A percentile compares a stretch with the other conserved stretches of the same genome.
Evolutionary conservation across 2,329 filamentous ascomycete genomes (phyloP).

Genomic region (Raffaelea deltoideospora): DNA sequence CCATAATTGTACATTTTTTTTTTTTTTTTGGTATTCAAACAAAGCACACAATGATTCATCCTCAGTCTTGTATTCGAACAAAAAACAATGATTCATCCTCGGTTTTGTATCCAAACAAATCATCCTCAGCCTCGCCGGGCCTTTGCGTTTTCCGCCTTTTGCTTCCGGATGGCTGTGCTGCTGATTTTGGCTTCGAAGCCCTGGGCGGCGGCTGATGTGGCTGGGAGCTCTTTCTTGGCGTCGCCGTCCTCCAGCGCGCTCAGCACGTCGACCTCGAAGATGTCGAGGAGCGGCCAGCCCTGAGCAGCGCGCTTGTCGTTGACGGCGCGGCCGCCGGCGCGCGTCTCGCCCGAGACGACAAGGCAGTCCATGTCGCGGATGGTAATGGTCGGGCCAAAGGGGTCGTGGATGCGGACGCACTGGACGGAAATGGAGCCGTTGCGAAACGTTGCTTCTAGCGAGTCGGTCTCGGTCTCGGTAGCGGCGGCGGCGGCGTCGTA

Average conservation of each 20-base stretch:
- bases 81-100: no score
- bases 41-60: no score
- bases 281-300: conserved; percentile 60
- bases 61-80: no score
- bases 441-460: conserved; percentile 42
- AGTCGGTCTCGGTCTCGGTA: conserved; percentile 22
- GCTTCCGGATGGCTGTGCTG: conserved; percentile 66
- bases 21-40: no score
- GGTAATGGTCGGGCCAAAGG: conserved; percentile 81
- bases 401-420: conserved; percentile 74
- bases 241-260: conserved; percentile 46
- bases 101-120: no score
- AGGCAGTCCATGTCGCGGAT: conserved; percentile 64
- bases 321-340: conserved; percentile 67
- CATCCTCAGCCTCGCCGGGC: no score
- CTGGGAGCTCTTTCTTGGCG: conserved; percentile 1
- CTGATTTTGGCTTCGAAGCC: conserved; percentile 76
- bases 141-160: conserved; percentile 27
- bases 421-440: conserved; percentile 49
- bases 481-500: no score
- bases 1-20: no score
- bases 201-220: conserved; percentile 23
- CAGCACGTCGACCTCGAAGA: conserved; percentile 83
- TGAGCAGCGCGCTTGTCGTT: conserved; percentile 67
- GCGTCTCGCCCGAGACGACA: conserved; percentile 78